These are phyloP conservation scores for Eremothecium coryli DNA, from an alignment of 1,139 yeast species.

Conservation along the genomic window DNA sequence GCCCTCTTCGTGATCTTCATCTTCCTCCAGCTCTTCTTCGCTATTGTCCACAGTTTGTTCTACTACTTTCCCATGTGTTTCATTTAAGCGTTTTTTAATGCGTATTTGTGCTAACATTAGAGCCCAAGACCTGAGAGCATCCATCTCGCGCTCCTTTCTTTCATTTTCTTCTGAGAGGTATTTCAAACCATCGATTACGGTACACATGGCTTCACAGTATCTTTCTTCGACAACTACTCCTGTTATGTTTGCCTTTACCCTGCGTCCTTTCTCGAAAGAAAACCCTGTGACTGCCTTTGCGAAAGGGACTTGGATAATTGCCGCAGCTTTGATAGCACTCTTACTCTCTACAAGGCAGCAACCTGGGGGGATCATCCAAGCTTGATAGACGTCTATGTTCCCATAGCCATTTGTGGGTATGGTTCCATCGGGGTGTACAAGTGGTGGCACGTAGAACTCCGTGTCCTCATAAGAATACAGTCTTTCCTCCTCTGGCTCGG, in stretches of 20 bases:
- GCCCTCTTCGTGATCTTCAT: constrained; percentile 16
- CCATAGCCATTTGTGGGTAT: constrained; percentile 73
- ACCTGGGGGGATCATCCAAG: constrained; percentile 76
- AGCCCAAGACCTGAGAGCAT: constrained; percentile 67
- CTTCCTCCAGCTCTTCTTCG: constrained; percentile 9
- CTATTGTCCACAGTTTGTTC: constrained; percentile 13
- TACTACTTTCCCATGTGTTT: constrained; percentile 51
- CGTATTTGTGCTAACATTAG: constrained; percentile 60
- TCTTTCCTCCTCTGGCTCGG: constrained; percentile 44
- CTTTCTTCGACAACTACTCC: constrained; percentile 70
- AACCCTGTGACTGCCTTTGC: constrained; percentile 86
- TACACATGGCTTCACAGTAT: constrained; percentile 54
- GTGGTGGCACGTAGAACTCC: constrained; percentile 54
- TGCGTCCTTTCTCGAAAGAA: constrained; percentile 47
- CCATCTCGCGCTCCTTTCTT: constrained; percentile 38
- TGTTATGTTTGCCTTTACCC: constrained; percentile 56
- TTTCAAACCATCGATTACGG: constrained; percentile 50
- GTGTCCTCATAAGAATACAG: constrained; percentile 77
- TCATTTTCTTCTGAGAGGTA: constrained; percentile 40
- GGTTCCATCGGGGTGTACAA: constrained; percentile 46
- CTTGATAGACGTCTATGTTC: constrained; percentile 68
- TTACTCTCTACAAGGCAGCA: constrained; percentile 54
- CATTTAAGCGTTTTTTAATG: constrained; percentile 58
- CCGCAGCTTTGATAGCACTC: constrained; percentile 61
- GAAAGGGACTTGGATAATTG: constrained; percentile 58